phyloP scores from a whole-genome alignment of 495 filamentous ascomycete genomes.

The Trichoderma parareesei region DNA sequence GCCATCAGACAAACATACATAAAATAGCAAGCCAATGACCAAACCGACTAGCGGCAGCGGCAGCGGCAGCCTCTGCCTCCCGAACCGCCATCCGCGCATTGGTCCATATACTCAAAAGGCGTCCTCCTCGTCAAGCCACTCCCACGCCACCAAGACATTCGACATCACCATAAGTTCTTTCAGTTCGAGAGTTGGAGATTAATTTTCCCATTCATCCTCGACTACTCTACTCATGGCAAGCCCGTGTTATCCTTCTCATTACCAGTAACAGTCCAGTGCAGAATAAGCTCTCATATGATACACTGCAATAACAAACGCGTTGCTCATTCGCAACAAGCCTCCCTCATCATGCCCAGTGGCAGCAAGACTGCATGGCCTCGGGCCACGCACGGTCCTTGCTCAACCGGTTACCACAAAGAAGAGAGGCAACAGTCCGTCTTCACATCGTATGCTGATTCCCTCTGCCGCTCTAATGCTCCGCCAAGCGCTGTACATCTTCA shows the following conservation, averaged over 20 bases:
- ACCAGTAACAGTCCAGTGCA: conserved; percentile 8
- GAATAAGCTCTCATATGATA: conserved; percentile 9
- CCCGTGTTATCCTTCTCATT: conserved; percentile 4
- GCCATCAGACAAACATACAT: background rate
- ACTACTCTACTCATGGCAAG: conserved; percentile 6
- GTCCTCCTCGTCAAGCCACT: background rate
- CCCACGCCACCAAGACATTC: background rate
- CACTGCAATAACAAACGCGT: background rate
- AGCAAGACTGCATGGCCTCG: background rate
- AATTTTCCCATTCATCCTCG: conserved; percentile 7
- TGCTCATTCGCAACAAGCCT: background rate
- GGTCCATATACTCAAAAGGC: background rate
- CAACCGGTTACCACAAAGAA: background rate
- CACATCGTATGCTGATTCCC: background rate
- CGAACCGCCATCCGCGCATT: background rate
- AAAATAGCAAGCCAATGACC: background rate
- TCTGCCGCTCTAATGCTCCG: background rate
- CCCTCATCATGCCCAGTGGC: background rate
- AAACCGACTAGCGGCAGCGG: background rate
- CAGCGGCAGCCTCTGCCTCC: background rate
- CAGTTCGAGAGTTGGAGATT: background rate
- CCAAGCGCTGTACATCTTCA: background rate
- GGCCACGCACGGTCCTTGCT: background rate
- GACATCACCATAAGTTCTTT: background rate
- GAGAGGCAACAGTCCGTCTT: background rate